Evolutionary conservation across 768 basidiomycete species (phyloP), one percentile per base, ranked within the genome.

Genomic region (Artomyces pyxidatus): DNA sequence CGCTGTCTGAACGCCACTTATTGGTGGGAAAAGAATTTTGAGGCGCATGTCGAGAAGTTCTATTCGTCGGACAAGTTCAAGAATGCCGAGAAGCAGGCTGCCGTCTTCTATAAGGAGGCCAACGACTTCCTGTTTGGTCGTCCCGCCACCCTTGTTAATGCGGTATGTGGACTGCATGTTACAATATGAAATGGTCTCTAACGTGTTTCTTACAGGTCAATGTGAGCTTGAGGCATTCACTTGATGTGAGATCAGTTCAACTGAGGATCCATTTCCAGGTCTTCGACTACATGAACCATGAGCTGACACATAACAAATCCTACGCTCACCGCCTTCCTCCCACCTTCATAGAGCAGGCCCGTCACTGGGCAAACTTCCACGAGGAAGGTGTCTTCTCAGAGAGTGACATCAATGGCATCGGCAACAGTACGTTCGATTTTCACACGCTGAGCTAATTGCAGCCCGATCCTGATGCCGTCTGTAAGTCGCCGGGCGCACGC

Each of bases 291-390:
- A 70, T 92, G 61, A 81, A 80, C 70, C 76, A 85, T 16, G 72
- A 89, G 62, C 72, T 85, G 55, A 74, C 72, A 43, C 85, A 94
- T 74, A 91, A 93, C 75, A 80, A 78, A 69, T 84, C 84, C 25
- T 92, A 82, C 54, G 82, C 83, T 2, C 75, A 81, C 67, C 80
- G 83, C 56, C 80, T 91, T 37, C 85, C 86, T n/a, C 85, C 85
- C n/a, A 81, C 75, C 11, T 74, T 82, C 63, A 61, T 85, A 52
- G 80, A 87, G 56, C 86, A 87, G 62, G 83, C 85, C 30, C 84
- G 79, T 44, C 74, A 72, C 52, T 76, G 82, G 53, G 90, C 88
- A 16, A 71, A 93, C 71, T 86, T 74, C 73, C 88, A 91, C 65
- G 88, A 92, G 65, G 69, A 77, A 52, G 80, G 77, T 16, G 62